phyloP scores from a whole-genome alignment of 148 eudicot genomes.

The Camellia sinensis region DNA sequence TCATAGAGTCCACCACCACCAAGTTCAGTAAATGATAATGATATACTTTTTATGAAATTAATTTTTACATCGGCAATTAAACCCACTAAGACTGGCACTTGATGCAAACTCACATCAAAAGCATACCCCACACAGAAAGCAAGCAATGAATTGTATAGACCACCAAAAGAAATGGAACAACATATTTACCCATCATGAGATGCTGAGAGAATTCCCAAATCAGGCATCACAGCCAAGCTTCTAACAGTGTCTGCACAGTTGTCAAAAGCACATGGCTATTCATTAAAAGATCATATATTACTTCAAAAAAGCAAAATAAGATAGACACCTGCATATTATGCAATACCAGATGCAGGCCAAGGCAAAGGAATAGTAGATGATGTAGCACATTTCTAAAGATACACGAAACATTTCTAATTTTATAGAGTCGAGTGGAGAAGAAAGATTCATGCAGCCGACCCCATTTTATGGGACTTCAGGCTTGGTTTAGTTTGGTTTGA shows the following conservation, averaged over 20 bases:
- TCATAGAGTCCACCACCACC: not conserved
- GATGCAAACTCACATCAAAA: not conserved
- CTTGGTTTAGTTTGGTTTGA: too few relatives aligned
- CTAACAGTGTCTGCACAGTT: conserved; percentile 84
- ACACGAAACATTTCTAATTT: too few relatives aligned
- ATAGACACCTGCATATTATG: not conserved
- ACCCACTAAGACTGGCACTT: not conserved
- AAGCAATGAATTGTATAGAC: not conserved
- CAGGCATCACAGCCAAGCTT: conserved; percentile 76
- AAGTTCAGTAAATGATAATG: not conserved
- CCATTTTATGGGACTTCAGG: too few relatives aligned
- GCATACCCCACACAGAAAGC: not conserved
- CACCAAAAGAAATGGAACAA: conserved; percentile 10
- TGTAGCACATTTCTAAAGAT: not conserved
- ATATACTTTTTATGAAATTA: not conserved
- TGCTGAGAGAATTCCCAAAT: conserved; percentile 81
- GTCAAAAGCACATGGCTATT: conserved; percentile 9
- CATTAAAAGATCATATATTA: not conserved
- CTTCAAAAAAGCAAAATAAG: not conserved
- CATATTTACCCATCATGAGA: conserved; percentile 89
- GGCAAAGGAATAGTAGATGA: not conserved
- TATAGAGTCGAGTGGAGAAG: too few relatives aligned
- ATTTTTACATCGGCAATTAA: not conserved
- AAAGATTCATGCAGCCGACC: too few relatives aligned
- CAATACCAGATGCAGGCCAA: not conserved